phyloP scores from a whole-genome alignment of 768 basidiomycete species.

The Lanmaoa rubissima region DNA sequence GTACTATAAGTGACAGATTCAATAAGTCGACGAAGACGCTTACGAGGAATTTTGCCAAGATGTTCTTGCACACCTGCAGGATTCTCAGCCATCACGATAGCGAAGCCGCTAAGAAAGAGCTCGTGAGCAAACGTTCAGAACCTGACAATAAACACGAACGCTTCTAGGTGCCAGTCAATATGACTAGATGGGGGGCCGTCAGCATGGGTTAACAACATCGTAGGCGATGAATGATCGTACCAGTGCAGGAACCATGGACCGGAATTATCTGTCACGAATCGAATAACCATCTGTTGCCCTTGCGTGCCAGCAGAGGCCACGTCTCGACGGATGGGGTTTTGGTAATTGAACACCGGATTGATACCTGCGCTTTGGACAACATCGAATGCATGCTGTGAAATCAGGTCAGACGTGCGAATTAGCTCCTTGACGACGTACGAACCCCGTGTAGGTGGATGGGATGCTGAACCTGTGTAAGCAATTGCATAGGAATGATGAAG shows the following conservation, averaged over 20 bases:
- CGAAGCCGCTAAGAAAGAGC: conserved; percentile 22
- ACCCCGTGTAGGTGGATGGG: conserved; percentile 32
- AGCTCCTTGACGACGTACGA: neutral
- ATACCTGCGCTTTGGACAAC: conserved; percentile 34
- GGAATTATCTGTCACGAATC: conserved; percentile 62
- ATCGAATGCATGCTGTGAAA: conserved; percentile 33
- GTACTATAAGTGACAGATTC: neutral
- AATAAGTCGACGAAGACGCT: neutral
- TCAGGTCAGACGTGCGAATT: neutral
- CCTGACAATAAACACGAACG: conserved; percentile 10
- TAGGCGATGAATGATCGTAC: conserved; percentile 7
- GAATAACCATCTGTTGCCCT: conserved; percentile 47
- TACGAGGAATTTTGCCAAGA: conserved; percentile 18
- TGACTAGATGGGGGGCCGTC: conserved; percentile 16
- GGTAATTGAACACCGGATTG: conserved; percentile 29
- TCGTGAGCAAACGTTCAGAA: neutral
- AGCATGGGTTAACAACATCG: neutral
- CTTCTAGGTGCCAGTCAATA: conserved; percentile 30
- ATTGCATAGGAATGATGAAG: neutral
- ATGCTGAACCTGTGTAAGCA: conserved; percentile 17
- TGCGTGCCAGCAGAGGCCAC: conserved; percentile 21
- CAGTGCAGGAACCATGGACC: conserved; percentile 56
- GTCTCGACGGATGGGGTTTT: conserved; percentile 39
- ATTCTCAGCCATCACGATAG: conserved; percentile 27
- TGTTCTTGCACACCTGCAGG: conserved; percentile 16